phyloP scores from a whole-genome alignment of 208 protist genomes.

The Acanthamoeba royreba region DNA sequence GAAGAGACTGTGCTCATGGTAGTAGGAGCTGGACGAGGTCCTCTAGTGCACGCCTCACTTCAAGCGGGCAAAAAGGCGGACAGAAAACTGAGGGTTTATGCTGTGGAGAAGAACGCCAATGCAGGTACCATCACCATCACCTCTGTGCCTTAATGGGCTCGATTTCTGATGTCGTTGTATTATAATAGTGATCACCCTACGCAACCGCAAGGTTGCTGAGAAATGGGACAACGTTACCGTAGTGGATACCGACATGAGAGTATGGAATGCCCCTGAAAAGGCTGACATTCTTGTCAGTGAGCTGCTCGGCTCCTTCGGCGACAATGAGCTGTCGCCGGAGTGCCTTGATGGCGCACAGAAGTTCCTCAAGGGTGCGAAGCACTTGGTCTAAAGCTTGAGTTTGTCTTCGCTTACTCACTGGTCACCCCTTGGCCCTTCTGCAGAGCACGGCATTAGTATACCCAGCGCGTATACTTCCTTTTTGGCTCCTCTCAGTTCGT shows the following conservation, averaged over 20 bases:
- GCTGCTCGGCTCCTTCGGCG: constrained; percentile 97
- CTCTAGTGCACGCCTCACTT: constrained; percentile 88
- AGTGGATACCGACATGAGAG: constrained; percentile 82
- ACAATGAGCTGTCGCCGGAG: constrained; percentile 99
- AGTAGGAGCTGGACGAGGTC: constrained; percentile 95
- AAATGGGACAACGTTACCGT: constrained; percentile 89
- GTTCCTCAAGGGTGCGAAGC: constrained; percentile 70
- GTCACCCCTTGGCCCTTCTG: too few species aligned
- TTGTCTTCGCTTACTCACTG: background rate
- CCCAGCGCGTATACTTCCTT: constrained; percentile 83
- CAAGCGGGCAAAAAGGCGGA: constrained; percentile 78
- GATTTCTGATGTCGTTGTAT: constrained; percentile 66
- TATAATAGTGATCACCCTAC: constrained; percentile 40
- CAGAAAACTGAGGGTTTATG: constrained; percentile 87
- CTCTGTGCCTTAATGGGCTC: background rate
- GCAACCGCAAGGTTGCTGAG: constrained; percentile 75
- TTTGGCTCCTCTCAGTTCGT: constrained; percentile 78
- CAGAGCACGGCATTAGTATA: constrained; percentile 71
- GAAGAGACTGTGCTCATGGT: constrained; percentile 74
- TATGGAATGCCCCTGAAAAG: constrained; percentile 63
- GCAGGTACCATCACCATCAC: constrained; percentile 85
- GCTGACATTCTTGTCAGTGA: constrained; percentile 96
- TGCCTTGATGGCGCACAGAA: constrained; percentile 93
- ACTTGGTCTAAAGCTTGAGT: background rate
- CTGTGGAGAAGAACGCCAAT: constrained; percentile 97